These are phyloP conservation scores for Primulina huaijiensis DNA, from an alignment of 257 asterid genomes.

Conservation along the genomic window DNA sequence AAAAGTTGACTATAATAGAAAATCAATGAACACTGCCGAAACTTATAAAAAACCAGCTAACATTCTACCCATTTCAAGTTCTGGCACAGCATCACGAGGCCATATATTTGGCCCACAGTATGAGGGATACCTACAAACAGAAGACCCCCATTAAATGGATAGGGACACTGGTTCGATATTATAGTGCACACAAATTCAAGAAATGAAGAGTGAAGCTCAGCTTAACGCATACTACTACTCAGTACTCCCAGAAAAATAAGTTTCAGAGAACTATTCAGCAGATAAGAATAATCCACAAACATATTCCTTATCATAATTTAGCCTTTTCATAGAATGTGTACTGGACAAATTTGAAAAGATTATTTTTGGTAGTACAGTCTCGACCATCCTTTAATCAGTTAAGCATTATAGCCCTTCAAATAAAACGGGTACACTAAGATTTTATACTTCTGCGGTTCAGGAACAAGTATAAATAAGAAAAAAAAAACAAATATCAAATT, in stretches of 20 bases:
- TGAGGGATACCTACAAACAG: conserved; percentile 66
- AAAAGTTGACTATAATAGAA: not conserved
- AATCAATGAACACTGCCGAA: conserved; percentile 1
- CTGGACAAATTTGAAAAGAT: conserved; percentile 9
- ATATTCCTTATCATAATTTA: not conserved
- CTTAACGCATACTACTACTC: not conserved
- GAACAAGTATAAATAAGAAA: not conserved
- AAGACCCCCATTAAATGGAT: conserved; percentile 17
- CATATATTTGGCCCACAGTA: conserved; percentile 83
- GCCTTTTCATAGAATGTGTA: not conserved
- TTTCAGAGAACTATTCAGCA: conserved; percentile 14
- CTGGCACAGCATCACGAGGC: conserved; percentile 75
- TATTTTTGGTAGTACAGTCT: not conserved
- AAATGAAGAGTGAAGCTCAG: conserved; percentile 11
- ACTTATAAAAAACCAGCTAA: conserved; percentile 18
- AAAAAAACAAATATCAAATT: not conserved
- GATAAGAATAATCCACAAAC: not conserved
- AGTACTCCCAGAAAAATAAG: conserved; percentile 2
- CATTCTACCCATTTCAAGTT: conserved; percentile 69
- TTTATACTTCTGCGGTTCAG: not conserved
- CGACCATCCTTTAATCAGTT: not conserved
- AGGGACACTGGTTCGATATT: conserved; percentile 1
- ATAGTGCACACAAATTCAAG: conserved; percentile 5
- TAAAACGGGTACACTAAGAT: not conserved
- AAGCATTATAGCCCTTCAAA: not conserved